Evolutionary conservation across 73 alveolate genomes (phyloP).

Genomic region (Tetrahymena thermophila): DNA sequence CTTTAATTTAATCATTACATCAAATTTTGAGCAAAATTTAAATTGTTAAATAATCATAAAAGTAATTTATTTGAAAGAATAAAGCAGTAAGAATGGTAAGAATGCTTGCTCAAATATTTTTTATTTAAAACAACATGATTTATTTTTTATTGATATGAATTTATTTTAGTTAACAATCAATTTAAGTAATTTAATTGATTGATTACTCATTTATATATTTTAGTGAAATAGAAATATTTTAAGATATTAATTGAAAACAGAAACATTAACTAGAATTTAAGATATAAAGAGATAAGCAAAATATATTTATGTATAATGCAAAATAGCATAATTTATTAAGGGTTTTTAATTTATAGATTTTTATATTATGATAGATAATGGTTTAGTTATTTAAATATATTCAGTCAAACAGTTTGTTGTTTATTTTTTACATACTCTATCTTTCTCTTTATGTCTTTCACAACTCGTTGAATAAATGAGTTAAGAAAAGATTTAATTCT

Average conservation of each 20-base stretch:
- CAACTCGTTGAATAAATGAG: not conserved
- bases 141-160: no score
- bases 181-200: no score
- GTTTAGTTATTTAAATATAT: not conserved
- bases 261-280: not conserved
- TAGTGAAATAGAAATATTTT: not conserved
- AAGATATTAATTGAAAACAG: not conserved
- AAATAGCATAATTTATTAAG: not conserved
- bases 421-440: not conserved
- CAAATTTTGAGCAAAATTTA: no score
- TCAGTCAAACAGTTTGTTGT: not conserved
- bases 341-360: not conserved
- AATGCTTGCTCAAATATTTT: no score
- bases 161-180: no score
- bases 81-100: no score
- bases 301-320: not conserved
- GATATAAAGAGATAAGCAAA: not conserved
- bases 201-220: no score
- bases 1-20: no score
- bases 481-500: not conserved
- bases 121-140: no score
- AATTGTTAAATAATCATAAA: no score
- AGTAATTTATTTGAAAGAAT: no score
- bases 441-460: not conserved
- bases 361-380: not conserved